phyloP scores from a whole-genome alignment of 2,329 filamentous ascomycete species.

The Acarospora socialis region DNA sequence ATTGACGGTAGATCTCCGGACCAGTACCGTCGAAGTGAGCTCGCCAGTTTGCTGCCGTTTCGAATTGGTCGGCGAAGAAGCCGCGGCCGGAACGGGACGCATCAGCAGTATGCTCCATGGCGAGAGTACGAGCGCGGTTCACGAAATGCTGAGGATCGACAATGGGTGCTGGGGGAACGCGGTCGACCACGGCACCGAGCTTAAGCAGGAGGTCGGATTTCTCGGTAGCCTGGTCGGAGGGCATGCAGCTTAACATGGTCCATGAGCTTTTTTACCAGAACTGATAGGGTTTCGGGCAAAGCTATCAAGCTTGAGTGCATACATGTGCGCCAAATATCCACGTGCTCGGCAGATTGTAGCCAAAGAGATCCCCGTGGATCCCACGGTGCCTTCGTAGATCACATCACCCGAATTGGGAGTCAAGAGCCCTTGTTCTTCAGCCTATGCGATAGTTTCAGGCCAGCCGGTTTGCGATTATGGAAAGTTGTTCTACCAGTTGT shows the following conservation, averaged over 20 bases:
- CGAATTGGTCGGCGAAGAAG: conserved; percentile 94
- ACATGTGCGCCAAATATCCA: conserved; percentile 86
- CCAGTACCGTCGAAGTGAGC: conserved; percentile 75
- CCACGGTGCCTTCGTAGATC: conserved; percentile 94
- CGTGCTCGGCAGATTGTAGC: conserved; percentile 75
- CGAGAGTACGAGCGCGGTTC: conserved; percentile 69
- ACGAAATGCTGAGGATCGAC: conserved; percentile 91
- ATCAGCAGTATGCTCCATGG: conserved; percentile 54
- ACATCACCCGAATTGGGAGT: conserved; percentile 73
- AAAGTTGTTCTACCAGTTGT: conserved; percentile 31
- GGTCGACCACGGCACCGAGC: conserved; percentile 83
- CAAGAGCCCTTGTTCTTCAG: conserved; percentile 64
- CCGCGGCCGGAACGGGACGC: conserved; percentile 51
- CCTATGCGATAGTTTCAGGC: conserved; percentile 29
- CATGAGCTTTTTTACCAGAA: conserved; percentile 7
- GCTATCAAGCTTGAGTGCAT: conserved; percentile 21
- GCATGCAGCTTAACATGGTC: conserved; percentile 56
- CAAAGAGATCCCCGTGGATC: conserved; percentile 88
- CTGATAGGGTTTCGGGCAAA: not conserved
- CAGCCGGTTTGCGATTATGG: conserved; percentile 5
- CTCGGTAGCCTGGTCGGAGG: conserved; percentile 74
- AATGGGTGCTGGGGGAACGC: conserved; percentile 81
- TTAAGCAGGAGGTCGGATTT: conserved; percentile 81
- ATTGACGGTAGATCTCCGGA: conserved; percentile 76
- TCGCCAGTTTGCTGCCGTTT: conserved; percentile 74